These are phyloP conservation scores for Aureobasidium melanogenum DNA, from an alignment of 2,329 filamentous ascomycete genomes.

Conservation along the genomic window DNA sequence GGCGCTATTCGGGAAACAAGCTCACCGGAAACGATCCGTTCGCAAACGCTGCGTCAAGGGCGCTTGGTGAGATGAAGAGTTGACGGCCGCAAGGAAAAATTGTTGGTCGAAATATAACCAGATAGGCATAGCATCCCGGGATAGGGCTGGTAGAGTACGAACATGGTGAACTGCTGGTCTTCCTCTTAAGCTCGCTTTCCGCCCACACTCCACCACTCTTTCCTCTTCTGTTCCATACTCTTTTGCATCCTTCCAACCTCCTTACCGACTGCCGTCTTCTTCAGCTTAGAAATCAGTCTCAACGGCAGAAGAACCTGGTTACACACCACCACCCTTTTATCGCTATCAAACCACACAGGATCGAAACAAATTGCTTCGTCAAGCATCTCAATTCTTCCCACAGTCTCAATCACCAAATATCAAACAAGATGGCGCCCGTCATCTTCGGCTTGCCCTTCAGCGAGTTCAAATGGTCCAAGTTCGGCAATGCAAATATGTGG, in stretches of 20 bases:
- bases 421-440: slow-evolving; percentile 28
- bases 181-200: background rate
- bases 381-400: background rate
- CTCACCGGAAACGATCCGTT: background rate
- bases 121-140: background rate
- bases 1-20: background rate
- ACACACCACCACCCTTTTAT: background rate
- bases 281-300: background rate
- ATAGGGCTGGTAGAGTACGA: background rate
- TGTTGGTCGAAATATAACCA: background rate
- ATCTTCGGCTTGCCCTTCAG: slow-evolving; percentile 50
- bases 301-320: background rate
- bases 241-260: background rate
- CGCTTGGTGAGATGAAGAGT: background rate
- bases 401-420: background rate
- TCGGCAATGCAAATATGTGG: slow-evolving; percentile 51
- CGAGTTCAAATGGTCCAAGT: slow-evolving; percentile 51
- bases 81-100: slow-evolving; percentile 4
- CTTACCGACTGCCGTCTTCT: background rate
- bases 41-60: background rate
- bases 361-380: background rate
- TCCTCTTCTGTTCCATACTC: background rate
- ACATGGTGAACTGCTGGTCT: background rate
- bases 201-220: background rate
- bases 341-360: background rate